A percentile compares a stretch with the other conserved stretches of the same genome.
Conservation (phyloP, 2,329 filamentous ascomycete species). For the Thelonectria rubi region DNA sequence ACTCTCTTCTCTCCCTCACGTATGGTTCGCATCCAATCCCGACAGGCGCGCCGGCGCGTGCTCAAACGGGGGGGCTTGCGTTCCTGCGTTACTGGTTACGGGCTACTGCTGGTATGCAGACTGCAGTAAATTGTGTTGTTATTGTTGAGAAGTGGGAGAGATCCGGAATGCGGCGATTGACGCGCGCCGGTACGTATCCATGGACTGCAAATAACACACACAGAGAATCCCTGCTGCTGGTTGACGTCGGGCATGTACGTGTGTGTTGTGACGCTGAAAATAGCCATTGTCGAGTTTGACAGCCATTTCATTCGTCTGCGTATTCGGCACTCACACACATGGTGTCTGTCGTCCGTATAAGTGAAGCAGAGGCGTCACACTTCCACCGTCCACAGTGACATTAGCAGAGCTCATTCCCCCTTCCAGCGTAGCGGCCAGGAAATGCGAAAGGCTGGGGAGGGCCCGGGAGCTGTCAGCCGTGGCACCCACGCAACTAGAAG, state of each 20-base stretch:
- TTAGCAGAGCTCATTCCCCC: not conserved
- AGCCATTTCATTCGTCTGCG: not conserved
- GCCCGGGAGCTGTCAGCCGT: too few species aligned
- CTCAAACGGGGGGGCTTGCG: constrained; percentile 15
- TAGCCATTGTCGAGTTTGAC: not conserved
- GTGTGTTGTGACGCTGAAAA: constrained; percentile 1
- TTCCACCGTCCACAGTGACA: not conserved
- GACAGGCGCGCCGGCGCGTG: constrained; percentile 8
- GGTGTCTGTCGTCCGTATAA: not conserved
- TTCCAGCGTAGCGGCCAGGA: too few species aligned
- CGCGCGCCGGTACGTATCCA: not conserved
- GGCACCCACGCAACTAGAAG: too few species aligned
- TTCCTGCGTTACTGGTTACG: too few species aligned
- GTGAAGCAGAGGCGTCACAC: not conserved
- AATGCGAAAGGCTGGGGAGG: too few species aligned
- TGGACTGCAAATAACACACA: too few species aligned
- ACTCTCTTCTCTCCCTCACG: constrained; percentile 21
- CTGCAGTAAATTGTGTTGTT: too few species aligned
- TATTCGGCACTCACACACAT: not conserved
- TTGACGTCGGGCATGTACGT: not conserved
- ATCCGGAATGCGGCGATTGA: constrained; percentile 4
- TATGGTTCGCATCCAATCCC: constrained; percentile 18
- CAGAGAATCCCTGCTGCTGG: not conserved
- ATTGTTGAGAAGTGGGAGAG: too few species aligned
- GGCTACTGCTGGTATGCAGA: too few species aligned